Evolutionary conservation across 768 basidiomycete species (phyloP).

Genomic region (Phanerodontia chrysosporium): DNA sequence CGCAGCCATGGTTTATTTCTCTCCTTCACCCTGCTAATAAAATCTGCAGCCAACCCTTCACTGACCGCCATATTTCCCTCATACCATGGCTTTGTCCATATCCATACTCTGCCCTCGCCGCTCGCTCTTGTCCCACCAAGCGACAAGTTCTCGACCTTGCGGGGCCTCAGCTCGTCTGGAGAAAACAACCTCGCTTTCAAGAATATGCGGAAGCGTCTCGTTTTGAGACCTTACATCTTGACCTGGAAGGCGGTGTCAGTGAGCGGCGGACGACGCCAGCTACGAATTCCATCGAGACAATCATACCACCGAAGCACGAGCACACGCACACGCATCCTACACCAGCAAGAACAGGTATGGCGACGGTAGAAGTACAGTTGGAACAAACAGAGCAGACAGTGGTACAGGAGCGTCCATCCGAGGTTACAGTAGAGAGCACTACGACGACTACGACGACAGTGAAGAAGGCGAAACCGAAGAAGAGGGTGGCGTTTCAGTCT

Average conservation of each 20-base stretch:
- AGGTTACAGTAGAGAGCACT: slow-evolving; percentile 1
- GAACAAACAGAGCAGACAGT: slow-evolving; percentile 28
- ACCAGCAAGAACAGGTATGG: slow-evolving; percentile 19
- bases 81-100: slow-evolving; percentile 80
- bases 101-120: slow-evolving; percentile 72
- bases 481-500: slow-evolving; percentile 65
- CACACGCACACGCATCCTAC: slow-evolving; percentile 15
- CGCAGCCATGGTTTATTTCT: slow-evolving; percentile 13
- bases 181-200: slow-evolving; percentile 97
- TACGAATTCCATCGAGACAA: slow-evolving; percentile 17
- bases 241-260: slow-evolving; percentile 79
- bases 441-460: slow-evolving; percentile 14
- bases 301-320: slow-evolving; percentile 16
- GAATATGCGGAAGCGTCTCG: slow-evolving; percentile 79
- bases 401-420: neutral
- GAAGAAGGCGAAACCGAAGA: slow-evolving; percentile 54
- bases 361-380: slow-evolving; percentile 41
- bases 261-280: slow-evolving; percentile 66
- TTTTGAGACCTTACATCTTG: slow-evolving; percentile 92
- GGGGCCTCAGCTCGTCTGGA: slow-evolving; percentile 72
- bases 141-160: slow-evolving; percentile 76
- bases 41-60: slow-evolving; percentile 64
- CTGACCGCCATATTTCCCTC: slow-evolving; percentile 71
- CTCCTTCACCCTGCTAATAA: neutral
- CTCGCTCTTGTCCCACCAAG: slow-evolving; percentile 74